phyloP scores from a whole-genome alignment of 192 early-diverging fungal species.

The Piromyces finnis region DNA sequence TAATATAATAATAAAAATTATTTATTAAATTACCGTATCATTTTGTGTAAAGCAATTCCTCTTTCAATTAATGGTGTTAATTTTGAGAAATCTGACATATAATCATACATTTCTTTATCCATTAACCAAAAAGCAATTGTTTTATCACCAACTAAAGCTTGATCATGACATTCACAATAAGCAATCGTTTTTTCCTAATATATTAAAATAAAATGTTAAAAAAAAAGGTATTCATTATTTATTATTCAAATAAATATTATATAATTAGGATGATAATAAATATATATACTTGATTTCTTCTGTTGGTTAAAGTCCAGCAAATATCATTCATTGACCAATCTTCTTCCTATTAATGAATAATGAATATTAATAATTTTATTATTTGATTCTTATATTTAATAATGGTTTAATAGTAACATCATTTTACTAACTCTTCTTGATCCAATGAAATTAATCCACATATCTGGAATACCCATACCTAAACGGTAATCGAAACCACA shows the following conservation, averaged over 20 bases:
- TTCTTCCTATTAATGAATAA: background rate
- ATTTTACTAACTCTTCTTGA: conserved; percentile 61
- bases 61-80: conserved; percentile 82
- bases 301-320: conserved; percentile 75
- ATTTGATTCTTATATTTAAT: too few species aligned
- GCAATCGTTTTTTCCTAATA: conserved; percentile 78
- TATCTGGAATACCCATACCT: conserved; percentile 92
- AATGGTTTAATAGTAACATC: too few species aligned
- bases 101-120: conserved; percentile 95
- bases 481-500: conserved; percentile 94
- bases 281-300: conserved; percentile 24
- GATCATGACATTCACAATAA: conserved; percentile 92
- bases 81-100: conserved; percentile 68
- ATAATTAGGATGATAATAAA: too few species aligned
- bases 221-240: too few species aligned
- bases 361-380: too few species aligned
- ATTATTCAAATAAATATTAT: too few species aligned
- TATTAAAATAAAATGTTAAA: too few species aligned
- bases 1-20: too few species aligned
- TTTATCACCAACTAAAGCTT: conserved; percentile 96
- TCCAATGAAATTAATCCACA: conserved; percentile 83
- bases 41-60: conserved; percentile 86
- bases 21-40: conserved; percentile 74
- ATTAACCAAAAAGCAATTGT: conserved; percentile 98
- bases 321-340: conserved; percentile 53